Base-by-base conservation (phyloP, 1,284 basidiomycete species). In the Fomes fomentarius region DNA sequence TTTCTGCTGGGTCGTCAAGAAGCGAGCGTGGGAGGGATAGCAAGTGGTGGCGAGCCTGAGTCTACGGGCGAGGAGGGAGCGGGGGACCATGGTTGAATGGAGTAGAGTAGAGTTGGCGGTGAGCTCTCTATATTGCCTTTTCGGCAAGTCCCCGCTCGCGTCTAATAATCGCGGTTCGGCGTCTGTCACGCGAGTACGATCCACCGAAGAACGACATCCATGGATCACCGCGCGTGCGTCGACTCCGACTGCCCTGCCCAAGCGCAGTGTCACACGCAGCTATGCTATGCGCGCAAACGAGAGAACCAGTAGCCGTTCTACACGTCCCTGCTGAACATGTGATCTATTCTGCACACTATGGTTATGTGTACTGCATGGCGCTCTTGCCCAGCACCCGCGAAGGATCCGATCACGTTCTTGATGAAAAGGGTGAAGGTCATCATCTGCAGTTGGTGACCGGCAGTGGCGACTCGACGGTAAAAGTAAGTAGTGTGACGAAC, bases 321-420 rank as follows among this genome's bases (percentile, higher is more conserved):
- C 76, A 81, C 52, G 84, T 95, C 24, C 81, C 85, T 4, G 75
- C 82, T 11, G 76, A 76, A 48, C 89, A 91, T 61, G 87, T 93
- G 17, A 77, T 94, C 30, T 87, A 91, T 61, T 91, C 91, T 2
- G 96, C 95, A 1, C 96, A 98, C 70, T 94, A 87, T 70, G 96
- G 96, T 10, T 98, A 98, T 68, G 82, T 98, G 14, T 98, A 98
- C 68, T 93, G 91, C 61, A 87, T 98, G 78, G 75, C 83, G 1
- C 73, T 89, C 31, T 67, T 89, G 8, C 79, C 79, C 17, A 73
- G 72, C 26, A 68, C 66, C 10, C 65, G 72, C 43, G 72, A 73
- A 50, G 73, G 74, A 22, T 73, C 69, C 8, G 66, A 74, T 53
- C 69, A 73, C 64, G 46, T 60, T 57, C 56, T 53, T 10, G 55